Evolutionary conservation across 2,329 filamentous ascomycete genomes (phyloP), one percentile per base, ranked within the genome.

Genomic region (Fusarium mangiferae): DNA sequence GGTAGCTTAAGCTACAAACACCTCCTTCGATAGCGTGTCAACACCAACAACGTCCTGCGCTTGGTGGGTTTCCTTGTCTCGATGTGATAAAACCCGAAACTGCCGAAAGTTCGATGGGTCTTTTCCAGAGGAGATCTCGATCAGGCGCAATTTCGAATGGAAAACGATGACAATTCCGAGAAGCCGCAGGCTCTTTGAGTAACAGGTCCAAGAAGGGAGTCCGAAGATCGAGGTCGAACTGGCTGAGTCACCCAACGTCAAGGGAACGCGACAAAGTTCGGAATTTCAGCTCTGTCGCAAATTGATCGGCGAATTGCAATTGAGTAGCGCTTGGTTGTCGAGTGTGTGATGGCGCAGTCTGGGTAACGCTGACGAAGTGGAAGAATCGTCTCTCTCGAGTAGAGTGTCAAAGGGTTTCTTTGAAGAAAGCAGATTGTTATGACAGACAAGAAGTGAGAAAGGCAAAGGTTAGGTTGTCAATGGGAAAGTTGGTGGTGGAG

Each of bases 401-500:
- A 66, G 52, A 58, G 15, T 35, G 54, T 48, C 28, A 54, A 45
- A 48, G 45, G 28, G 28, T 61, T 73, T 66, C 57, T 75, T 75
- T 66, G 68, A 65, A 65, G 55, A 61, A 68, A 65, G 49, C 49
- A 45, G 59, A 69, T 70, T 68, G 68, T 48, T 71, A 72, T 66
- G 68, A 57, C 55, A 65, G 70, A 57, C 68, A 60, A 68, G 62
- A 68, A 71, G 41, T 62, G 62, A 73, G 66, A 70, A 69, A 76
- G 62, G 54, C 62, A 56, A 56, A 70, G 70, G 74, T 78, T 70
- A 72, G 74, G 73, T 78, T 72, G 75, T 72, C 63, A 69, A 74
- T 75, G 68, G 63, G 64, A 74, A 68, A 74, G 74, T 69, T 72
- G 68, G 74, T 78, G 76, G 74, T 77, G 76, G 76, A 78, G 76